phyloP scores from a whole-genome alignment of 164 flowering plant genomes.

The Saururus chinensis region DNA sequence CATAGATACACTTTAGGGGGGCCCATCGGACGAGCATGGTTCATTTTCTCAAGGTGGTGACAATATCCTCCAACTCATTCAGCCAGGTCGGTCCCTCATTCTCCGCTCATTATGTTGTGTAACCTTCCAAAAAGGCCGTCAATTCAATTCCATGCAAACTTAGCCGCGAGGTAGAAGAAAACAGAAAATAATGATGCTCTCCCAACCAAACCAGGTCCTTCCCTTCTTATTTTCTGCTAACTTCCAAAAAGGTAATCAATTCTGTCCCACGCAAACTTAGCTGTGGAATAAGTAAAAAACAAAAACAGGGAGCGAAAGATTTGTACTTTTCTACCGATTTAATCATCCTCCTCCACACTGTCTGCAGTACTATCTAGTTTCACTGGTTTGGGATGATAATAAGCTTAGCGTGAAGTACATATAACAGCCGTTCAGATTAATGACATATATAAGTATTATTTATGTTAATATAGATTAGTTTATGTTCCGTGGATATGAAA shows the following conservation, averaged over 20 bases:
- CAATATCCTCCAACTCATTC: not conserved
- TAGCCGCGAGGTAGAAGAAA: not conserved
- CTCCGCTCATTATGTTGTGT: not conserved
- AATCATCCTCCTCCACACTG: not conserved
- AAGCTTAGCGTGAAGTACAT: too few relatives aligned
- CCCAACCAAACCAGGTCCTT: not conserved
- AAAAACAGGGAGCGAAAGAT: too few relatives aligned
- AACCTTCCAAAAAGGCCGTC: not conserved
- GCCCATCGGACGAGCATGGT: not conserved
- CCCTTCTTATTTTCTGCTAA: not conserved
- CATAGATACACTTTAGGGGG: not conserved
- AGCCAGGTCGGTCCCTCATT: not conserved
- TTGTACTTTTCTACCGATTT: not conserved
- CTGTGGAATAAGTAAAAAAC: not conserved
- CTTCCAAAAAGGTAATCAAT: not conserved
- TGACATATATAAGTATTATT: too few relatives aligned
- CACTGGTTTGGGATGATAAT: too few relatives aligned
- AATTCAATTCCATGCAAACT: not conserved
- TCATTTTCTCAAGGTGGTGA: not conserved
- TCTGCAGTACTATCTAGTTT: not conserved
- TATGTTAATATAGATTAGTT: too few relatives aligned
- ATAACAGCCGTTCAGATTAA: too few relatives aligned
- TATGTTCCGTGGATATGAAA: too few relatives aligned
- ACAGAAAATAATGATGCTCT: not conserved
- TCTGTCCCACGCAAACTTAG: not conserved